These are phyloP conservation scores for Schizochytrium sp. DNA, from an alignment of 108 stramenopile genomes.

Conservation along the genomic window DNA sequence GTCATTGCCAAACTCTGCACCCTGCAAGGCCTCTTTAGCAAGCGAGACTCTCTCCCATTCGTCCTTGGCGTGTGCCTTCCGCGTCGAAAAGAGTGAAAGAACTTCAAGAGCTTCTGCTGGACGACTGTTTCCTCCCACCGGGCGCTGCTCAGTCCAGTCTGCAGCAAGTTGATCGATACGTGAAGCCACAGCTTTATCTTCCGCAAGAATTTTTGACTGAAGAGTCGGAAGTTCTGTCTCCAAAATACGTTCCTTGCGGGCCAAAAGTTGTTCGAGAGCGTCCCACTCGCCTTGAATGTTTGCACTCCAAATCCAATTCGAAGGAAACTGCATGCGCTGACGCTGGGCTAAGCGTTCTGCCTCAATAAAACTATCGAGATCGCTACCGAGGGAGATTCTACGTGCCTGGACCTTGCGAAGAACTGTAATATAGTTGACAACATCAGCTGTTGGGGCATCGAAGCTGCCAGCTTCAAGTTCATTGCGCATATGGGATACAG, in stretches of 20 bases:
- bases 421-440: slow-evolving; percentile 91
- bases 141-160: slow-evolving; percentile 87
- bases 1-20: slow-evolving; percentile 70
- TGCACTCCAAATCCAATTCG: slow-evolving; percentile 91
- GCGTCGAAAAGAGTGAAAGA: slow-evolving; percentile 85
- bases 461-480: slow-evolving; percentile 85
- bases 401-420: slow-evolving; percentile 86
- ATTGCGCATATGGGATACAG: slow-evolving; percentile 80
- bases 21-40: slow-evolving; percentile 88
- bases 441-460: slow-evolving; percentile 87
- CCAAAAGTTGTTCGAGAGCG: slow-evolving; percentile 87
- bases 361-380: slow-evolving; percentile 78
- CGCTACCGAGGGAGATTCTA: slow-evolving; percentile 75
- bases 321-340: slow-evolving; percentile 86
- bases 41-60: slow-evolving; percentile 84
- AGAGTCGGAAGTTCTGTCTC: slow-evolving; percentile 90
- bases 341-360: slow-evolving; percentile 88
- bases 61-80: slow-evolving; percentile 80
- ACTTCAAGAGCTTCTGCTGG: slow-evolving; percentile 85
- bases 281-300: slow-evolving; percentile 84
- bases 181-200: slow-evolving; percentile 86
- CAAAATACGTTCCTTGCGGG: slow-evolving; percentile 85
- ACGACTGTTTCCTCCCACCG: slow-evolving; percentile 84
- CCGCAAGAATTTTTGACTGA: slow-evolving; percentile 88
- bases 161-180: slow-evolving; percentile 79